These are phyloP conservation scores for Kokia cookei DNA, from an alignment of 441 rosid genomes.

Conservation along the genomic window DNA sequence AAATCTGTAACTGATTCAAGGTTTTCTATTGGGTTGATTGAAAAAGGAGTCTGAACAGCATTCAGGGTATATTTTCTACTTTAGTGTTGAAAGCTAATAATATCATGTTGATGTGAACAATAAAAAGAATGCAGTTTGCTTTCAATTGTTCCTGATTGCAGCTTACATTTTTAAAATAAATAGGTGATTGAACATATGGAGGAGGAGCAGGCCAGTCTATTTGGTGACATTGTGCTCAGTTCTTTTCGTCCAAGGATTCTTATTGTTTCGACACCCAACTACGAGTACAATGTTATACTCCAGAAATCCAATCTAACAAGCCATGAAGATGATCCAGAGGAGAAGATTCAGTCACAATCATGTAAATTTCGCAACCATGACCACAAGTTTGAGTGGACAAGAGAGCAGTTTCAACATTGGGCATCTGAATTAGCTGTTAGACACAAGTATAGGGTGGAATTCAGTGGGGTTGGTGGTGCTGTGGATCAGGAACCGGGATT, in stretches of 20 bases:
- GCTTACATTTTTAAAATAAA: slow-evolving; percentile 9
- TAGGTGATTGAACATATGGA: slow-evolving; percentile 99
- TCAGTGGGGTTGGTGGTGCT: slow-evolving; percentile 88
- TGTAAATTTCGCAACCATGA: slow-evolving; percentile 87
- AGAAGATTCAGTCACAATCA: slow-evolving; percentile 39
- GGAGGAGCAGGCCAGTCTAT: slow-evolving; percentile 74
- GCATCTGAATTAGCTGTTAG: slow-evolving; percentile 51
- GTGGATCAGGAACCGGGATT: slow-evolving; percentile 73
- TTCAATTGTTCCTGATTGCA: background rate
- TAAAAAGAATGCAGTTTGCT: background rate
- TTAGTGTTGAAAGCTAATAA: background rate
- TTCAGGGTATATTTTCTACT: background rate
- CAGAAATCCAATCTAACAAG: slow-evolving; percentile 38
- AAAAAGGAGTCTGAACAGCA: background rate
- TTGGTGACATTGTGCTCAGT: slow-evolving; percentile 64
- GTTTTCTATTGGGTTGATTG: background rate
- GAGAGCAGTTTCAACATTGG: slow-evolving; percentile 78
- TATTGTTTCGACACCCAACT: slow-evolving; percentile 88
- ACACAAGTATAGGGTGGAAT: slow-evolving; percentile 67
- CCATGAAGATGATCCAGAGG: slow-evolving; percentile 63
- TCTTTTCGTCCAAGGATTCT: slow-evolving; percentile 63
- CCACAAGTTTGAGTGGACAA: slow-evolving; percentile 99
- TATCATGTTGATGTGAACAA: background rate
- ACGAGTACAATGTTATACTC: slow-evolving; percentile 82
- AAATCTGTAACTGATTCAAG: background rate